A percentile compares a stretch with the other conserved stretches of the same genome.
phyloP scores from a whole-genome alignment of 768 basidiomycete species.

The Tulasnella sp. region DNA sequence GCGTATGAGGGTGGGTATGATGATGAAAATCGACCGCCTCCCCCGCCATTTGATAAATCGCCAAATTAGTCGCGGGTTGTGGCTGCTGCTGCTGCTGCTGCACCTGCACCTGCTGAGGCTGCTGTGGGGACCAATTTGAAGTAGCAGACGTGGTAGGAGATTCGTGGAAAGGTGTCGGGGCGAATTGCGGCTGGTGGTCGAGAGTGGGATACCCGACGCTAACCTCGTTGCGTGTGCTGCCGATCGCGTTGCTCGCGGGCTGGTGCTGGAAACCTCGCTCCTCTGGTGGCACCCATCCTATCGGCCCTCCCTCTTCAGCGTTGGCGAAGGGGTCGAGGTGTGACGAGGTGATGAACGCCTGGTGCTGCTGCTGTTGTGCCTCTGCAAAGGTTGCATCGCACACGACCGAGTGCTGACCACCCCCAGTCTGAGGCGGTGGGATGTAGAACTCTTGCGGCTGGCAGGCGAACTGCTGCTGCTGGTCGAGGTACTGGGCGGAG shows the following conservation, averaged over 20 bases:
- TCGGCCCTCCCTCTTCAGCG: slow-evolving; percentile 4
- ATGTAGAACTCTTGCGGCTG: not conserved
- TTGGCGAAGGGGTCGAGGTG: not conserved
- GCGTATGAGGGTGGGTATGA: too few species aligned
- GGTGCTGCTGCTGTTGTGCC: not conserved
- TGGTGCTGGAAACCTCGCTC: not conserved
- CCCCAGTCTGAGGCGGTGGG: not conserved
- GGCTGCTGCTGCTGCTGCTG: not conserved
- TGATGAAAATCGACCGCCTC: not conserved
- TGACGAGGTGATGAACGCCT: not conserved
- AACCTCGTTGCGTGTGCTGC: not conserved
- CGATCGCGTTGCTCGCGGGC: not conserved
- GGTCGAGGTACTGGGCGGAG: not conserved
- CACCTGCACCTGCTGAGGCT: too few species aligned
- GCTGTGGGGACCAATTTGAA: too few species aligned
- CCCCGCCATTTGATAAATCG: not conserved
- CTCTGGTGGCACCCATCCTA: not conserved
- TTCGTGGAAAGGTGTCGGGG: not conserved
- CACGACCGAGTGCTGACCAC: not conserved
- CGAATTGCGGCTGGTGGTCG: not conserved
- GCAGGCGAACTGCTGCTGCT: not conserved
- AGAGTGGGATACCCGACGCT: not conserved
- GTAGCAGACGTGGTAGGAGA: too few species aligned
- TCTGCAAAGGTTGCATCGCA: not conserved
- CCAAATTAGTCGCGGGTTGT: not conserved